Evolutionary conservation across 169 alveolate genomes (phyloP).

Genomic region (Theileria annulata): DNA sequence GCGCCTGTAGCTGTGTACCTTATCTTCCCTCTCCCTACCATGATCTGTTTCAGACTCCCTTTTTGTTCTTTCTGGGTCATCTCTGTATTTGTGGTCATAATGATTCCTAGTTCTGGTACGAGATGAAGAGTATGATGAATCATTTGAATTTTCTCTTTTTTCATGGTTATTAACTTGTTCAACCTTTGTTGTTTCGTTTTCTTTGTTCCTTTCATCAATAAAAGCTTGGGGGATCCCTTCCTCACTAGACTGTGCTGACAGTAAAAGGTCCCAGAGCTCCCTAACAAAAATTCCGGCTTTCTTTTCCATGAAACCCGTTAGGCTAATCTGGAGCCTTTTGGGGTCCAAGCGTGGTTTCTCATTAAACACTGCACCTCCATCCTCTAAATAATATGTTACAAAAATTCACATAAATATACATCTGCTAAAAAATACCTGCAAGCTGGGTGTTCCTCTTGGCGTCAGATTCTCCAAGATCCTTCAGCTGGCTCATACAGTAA

Average conservation of each 20-base stretch:
- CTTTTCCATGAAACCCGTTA: conserved; percentile 71
- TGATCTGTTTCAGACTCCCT: background rate
- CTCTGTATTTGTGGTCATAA: background rate
- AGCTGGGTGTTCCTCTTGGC: conserved; percentile 65
- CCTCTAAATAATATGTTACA: conserved; percentile 29
- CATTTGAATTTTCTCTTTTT: background rate
- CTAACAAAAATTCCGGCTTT: conserved; percentile 61
- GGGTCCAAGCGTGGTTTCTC: conserved; percentile 66
- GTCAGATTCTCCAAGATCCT: conserved; percentile 66
- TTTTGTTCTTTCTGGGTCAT: background rate
- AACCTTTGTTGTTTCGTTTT: conserved; percentile 16
- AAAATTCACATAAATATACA: background rate
- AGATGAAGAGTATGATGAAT: background rate
- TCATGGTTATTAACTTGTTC: background rate
- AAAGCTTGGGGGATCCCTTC: conserved; percentile 64
- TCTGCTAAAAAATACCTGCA: conserved; percentile 37
- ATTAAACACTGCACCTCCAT: conserved; percentile 58
- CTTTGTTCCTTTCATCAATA: conserved; percentile 56
- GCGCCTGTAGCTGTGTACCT: background rate
- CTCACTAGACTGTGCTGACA: conserved; percentile 65
- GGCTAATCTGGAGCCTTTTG: conserved; percentile 58
- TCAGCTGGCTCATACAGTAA: conserved; percentile 73
- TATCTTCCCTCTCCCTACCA: background rate
- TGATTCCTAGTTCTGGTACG: background rate
- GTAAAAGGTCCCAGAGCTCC: conserved; percentile 63